Evolutionary conservation across 495 filamentous ascomycete genomes (phyloP), one percentile per base, ranked within the genome.

Genomic region (Annulohypoxylon nitens): DNA sequence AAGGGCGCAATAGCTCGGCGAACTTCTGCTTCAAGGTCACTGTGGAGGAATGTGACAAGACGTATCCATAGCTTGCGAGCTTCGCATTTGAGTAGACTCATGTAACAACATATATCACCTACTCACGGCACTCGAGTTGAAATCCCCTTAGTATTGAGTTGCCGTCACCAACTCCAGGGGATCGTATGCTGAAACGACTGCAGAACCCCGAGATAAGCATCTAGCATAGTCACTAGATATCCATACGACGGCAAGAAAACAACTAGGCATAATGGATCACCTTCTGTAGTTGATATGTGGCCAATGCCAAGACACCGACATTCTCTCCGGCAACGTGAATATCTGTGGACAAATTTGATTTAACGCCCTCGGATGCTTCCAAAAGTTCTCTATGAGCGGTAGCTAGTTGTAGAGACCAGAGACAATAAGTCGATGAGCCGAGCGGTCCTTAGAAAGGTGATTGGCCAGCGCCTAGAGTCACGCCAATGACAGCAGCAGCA

Each of bases 331-430:
- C 86, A 7, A 83, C 83, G 8, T 79, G 74, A 7, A 86, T 64
- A 8, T 68, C 82, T 81, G 80, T 84, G 58, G 81, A 88, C 5
- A 89, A 79, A 36, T 88, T 85, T 0, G 78, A 16, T 59, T 87
- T 79, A 41, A 77, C 43, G 1, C 18, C 73, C 5, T 59, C 47
- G 1, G 81, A 83, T 36, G 73, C 81, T 23, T 68, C 74, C 7
- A 84, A 47, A 7, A 82, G n/a, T 1, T 70, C 59, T 0, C 83
- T 83, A 3, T 73, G 20, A 0, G 78, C 79, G 2, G 78, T 80
- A 12, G 84, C 69, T 3, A 86, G 23, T 1, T 67, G 58, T 0
- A 78, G 78, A 4, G 76, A 80, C 4, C 74, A 4, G 3, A 86
- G 72, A 0, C 74, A 66, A 67, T 86, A 84, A 3, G 78, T 62